phyloP scores from a whole-genome alignment of 768 basidiomycete species.

The Tulasnella sp. region DNA sequence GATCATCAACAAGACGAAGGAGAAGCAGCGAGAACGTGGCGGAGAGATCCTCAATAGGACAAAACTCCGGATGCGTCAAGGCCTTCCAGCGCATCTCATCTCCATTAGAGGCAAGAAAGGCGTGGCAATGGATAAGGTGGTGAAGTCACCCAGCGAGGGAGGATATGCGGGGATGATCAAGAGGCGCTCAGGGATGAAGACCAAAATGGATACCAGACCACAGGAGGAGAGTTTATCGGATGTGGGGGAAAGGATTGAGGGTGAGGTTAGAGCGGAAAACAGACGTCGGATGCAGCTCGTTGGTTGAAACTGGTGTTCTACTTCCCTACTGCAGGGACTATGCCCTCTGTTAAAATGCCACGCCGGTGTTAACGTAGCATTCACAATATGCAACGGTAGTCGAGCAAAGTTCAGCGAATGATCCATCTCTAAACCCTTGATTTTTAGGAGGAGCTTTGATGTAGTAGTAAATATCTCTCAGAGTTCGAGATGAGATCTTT shows the following conservation, averaged over 20 bases:
- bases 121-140: constrained; percentile 40
- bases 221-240: constrained; percentile 35
- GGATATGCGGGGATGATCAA: constrained; percentile 56
- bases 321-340: no score
- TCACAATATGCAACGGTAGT: no score
- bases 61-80: constrained; percentile 37
- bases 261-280: constrained; percentile 7
- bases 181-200: constrained; percentile 13
- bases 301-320: neutral
- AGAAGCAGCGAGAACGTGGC: constrained; percentile 46
- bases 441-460: no score
- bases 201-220: constrained; percentile 36
- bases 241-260: neutral
- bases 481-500: no score
- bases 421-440: no score
- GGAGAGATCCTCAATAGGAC: constrained; percentile 51
- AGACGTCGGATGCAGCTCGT: neutral
- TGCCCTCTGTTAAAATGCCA: no score
- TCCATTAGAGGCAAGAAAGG: constrained; percentile 40
- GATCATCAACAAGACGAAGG: constrained; percentile 53
- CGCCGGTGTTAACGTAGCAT: no score
- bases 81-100: constrained; percentile 55
- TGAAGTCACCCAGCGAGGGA: constrained; percentile 45
- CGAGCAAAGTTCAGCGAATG: no score
- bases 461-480: no score